phyloP scores from a whole-genome alignment of 257 asterid species.

The Solanum etuberosum region DNA sequence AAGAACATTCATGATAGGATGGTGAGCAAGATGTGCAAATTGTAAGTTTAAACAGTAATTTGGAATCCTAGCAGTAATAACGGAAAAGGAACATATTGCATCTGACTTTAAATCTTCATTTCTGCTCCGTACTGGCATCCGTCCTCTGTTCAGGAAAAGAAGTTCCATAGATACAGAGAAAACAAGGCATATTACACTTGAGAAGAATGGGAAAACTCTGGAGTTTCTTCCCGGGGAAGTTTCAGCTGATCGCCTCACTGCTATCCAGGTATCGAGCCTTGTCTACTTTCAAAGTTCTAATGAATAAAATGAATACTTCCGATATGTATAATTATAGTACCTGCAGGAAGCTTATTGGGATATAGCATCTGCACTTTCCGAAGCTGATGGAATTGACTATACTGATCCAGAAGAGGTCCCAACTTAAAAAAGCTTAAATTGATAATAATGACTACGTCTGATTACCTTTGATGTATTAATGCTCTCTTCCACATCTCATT shows the following conservation, averaged over 20 bases:
- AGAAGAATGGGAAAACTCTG: conserved; percentile 70
- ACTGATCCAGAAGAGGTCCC: conserved; percentile 93
- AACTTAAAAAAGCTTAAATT: neutral
- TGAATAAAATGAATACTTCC: neutral
- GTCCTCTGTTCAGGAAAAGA: conserved; percentile 29
- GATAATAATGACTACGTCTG: neutral
- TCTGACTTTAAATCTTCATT: neutral
- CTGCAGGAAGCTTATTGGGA: conserved; percentile 78
- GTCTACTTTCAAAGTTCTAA: neutral
- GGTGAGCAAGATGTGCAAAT: conserved; percentile 61
- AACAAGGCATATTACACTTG: conserved; percentile 51
- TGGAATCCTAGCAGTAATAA: neutral
- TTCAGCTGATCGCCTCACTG: conserved; percentile 57
- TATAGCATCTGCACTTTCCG: conserved; percentile 88
- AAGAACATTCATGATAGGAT: conserved; percentile 75
- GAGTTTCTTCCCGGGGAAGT: conserved; percentile 56
- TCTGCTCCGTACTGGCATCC: neutral
- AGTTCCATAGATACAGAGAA: conserved; percentile 19
- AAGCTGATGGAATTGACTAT: conserved; percentile 90
- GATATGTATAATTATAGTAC: neutral
- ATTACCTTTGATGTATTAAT: neutral
- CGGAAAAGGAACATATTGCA: neutral
- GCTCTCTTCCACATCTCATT: neutral
- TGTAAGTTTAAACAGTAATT: conserved; percentile 41
- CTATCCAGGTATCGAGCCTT: conserved; percentile 50